Base-by-base conservation (phyloP, 805 yeast species). In the Saturnispora diversa region DNA sequence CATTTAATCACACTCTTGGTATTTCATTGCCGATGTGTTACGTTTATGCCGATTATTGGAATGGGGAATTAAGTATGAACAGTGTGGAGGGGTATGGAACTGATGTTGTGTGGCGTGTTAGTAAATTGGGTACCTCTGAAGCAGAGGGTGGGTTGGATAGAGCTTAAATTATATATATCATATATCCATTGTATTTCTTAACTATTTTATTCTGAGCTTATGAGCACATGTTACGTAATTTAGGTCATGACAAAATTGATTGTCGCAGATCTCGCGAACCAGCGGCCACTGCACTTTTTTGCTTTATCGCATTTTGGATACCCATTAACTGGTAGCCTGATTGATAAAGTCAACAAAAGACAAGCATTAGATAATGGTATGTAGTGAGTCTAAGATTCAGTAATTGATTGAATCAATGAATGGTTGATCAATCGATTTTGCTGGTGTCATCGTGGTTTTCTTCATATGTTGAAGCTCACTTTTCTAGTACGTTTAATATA, bases 1-100 rank as follows among this genome's bases (percentile, higher is more conserved):
- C 92, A 1, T 77, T 83, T 21, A 73, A 82, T 44, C 73, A 72
- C 51, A 83, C 82, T 39, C 62, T 90, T 22, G 97, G 97, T 0
- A 70, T 90, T 44, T 95, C 97, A 1, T 65, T 90, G 45, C 96
- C 97, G 0, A 78, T 90, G 82, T 83, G 95, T 53, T 80, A 84
- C 50, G 85, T 88, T 0, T 90, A 90, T 55, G 85, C 95, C 0
- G 97, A 90, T 51, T 90, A 90, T 60, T 90, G 97, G 97, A 92
- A 88, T 51, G 97, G 97, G 6, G 84, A 81, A 38, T 60, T 90
- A 37, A 80, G 78, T 44, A 74, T 90, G 70, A 80, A 80, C 50
- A 80, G 94, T 0, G 64, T 90, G 38, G 90, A 86, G 44, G 97
- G 96, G 2, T 85, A 81, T 51, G 98, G 98, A 2, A 77, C 92